Base-by-base conservation (phyloP, 2,329 filamentous ascomycete species). In the Neopestalotiopsis sp. region DNA sequence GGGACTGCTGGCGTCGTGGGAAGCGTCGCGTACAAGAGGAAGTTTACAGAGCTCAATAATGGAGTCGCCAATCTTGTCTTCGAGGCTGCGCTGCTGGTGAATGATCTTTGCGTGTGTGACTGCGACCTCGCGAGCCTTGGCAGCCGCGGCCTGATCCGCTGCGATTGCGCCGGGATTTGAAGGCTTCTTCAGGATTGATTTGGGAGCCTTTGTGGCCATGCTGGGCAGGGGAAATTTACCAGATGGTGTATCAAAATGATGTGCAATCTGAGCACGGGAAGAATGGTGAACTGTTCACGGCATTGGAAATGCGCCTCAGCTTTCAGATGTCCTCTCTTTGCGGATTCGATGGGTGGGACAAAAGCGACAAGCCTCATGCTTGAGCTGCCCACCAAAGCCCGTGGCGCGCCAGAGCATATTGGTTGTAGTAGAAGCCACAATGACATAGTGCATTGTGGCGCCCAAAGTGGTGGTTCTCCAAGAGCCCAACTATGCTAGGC, bases 31-130 rank as follows among this genome's bases (percentile, higher is more conserved):
- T 40, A 76, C 76, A 32, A 79, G 77, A 0, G 89, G 88, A 20
- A 86, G 85, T 65, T 87, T 90, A 72, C 93, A 89, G 4, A 97
- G 90, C 14, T 88, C 83, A 74, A 97, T 87, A 70, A 95, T 89
- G 75, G 87, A 86, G 72, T 91, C 86, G 68, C 95, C 86, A 72
- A 98, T 95, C 71, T 90, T 82, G 53, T 88, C 83, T 81, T 97
- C 92, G 72, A 93, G 86, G 63, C 92, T 89, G 79, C 95, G 97
- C 76, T 92, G 93, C 74, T 93, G 87, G 80, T 97, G 92, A 65
- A 98, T 90, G 67, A 94, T 89, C 73, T 88, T 88, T 57, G 95
- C 95, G 83, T 98, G 94, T 76, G 94, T 89, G 69, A 96, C 82
- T 64, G 94, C 95, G 68, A 94, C 87, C 69, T 91, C 87, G 69